Percentiles rank a stretch among this genome's conserved stretches.
Evolutionary conservation across 202 grass and related monocot genomes (phyloP).

Genomic region (Panicum virgatum): DNA sequence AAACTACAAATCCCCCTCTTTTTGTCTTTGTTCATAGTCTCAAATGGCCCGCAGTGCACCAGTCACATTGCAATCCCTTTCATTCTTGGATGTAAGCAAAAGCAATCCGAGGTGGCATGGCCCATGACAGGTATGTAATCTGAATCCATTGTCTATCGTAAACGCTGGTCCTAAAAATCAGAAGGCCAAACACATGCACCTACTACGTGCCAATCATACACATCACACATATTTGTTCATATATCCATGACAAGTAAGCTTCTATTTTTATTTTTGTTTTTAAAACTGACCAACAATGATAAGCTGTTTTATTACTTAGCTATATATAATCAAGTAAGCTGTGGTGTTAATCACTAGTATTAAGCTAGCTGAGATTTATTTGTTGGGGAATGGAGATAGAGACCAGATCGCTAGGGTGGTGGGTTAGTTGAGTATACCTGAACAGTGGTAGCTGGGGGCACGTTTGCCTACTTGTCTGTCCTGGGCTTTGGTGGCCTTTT

Average conservation of each 20-base stretch:
- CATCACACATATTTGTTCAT: neutral
- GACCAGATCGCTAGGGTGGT: neutral
- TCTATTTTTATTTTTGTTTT: neutral
- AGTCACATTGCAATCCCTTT: neutral
- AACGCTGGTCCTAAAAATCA: neutral
- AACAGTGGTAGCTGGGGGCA: slow-evolving; percentile 43
- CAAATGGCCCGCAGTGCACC: neutral
- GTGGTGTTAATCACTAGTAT: neutral
- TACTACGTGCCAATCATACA: slow-evolving; percentile 12
- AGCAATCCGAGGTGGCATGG: slow-evolving; percentile 6
- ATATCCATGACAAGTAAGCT: neutral
- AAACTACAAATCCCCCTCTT: neutral
- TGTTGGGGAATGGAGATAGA: neutral
- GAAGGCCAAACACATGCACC: neutral
- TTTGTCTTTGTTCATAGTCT: neutral
- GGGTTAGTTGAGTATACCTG: slow-evolving; percentile 45
- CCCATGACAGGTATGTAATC: slow-evolving; percentile 13
- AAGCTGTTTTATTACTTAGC: neutral
- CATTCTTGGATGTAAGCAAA: slow-evolving; percentile 31
- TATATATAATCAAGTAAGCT: neutral
- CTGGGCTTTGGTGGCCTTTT: neutral
- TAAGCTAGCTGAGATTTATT: neutral
- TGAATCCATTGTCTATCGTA: neutral
- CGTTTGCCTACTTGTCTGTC: neutral
- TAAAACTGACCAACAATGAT: neutral